phyloP scores from a whole-genome alignment of 1,284 basidiomycete genomes.

The Thecaphora thlaspeos region DNA sequence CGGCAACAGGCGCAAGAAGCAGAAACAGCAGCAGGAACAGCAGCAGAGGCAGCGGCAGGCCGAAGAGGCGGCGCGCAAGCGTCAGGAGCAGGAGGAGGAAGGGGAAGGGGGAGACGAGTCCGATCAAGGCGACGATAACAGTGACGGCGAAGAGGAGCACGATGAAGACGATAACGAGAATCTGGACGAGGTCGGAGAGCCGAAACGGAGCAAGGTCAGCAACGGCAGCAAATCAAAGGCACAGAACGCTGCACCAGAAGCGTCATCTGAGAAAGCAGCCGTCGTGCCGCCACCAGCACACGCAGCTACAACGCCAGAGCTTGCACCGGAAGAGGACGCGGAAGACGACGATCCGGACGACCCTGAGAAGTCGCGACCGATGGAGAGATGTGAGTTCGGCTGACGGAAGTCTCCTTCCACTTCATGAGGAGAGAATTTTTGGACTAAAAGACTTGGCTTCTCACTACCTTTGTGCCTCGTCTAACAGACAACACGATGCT shows the following conservation, averaged over 20 bases:
- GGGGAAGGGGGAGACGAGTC: slow-evolving; percentile 26
- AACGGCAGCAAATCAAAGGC: neutral
- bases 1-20: slow-evolving; percentile 61
- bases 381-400: slow-evolving; percentile 67
- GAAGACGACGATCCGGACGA: slow-evolving; percentile 67
- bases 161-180: slow-evolving; percentile 11
- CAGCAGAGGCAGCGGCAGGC: slow-evolving; percentile 17
- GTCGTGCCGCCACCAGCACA: slow-evolving; percentile 14
- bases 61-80: slow-evolving; percentile 10
- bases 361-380: slow-evolving; percentile 69
- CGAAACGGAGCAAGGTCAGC: neutral
- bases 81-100: slow-evolving; percentile 16
- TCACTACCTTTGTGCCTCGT: too few relatives aligned
- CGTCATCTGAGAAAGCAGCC: too few relatives aligned
- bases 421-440: too few relatives aligned
- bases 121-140: slow-evolving; percentile 19
- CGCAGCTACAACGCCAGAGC: slow-evolving; percentile 5
- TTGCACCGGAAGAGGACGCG: slow-evolving; percentile 52
- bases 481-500: slow-evolving; percentile 76
- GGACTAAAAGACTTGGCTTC: too few relatives aligned
- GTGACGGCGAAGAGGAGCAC: slow-evolving; percentile 10
- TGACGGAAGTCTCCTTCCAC: too few relatives aligned
- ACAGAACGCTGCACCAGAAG: neutral
- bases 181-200: slow-evolving; percentile 3
- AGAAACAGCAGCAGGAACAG: slow-evolving; percentile 19